Base-by-base conservation (phyloP, 2,329 filamentous ascomycete species). In the Chaetomiaceae sp. region DNA sequence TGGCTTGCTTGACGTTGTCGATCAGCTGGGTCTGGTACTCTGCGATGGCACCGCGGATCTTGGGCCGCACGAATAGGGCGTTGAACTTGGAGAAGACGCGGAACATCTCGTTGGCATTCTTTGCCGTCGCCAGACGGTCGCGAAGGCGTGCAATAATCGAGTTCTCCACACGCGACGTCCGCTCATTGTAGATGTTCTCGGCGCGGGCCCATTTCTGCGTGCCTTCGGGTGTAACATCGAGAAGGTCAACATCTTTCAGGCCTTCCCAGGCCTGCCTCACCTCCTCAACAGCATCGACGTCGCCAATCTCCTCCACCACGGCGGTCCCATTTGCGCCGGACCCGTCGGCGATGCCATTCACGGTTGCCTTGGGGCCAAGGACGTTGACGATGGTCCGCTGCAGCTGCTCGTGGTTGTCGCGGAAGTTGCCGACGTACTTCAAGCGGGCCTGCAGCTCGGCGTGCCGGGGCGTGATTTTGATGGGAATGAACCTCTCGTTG, bases 1-100 rank as follows among this genome's bases (percentile, higher is more conserved):
- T 99, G 66, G 96, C 95, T 66, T 91, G 86, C 70, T 97, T 97
- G 64, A 99, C 94, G 63, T 95, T 96, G 64, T 96, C 91, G 69
- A 99, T 96, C 31, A 99, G 84, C 71, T 96, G 91, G 4, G 92
- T 94, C 71, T 99, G 94, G 68, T 99, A 99, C 72, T 99, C 92
- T 39, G 91, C 89, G 65, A 99, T 99, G 51, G 94, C 95, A 61
- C 95, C 91, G 61, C 94, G 87, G 72, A 99, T 97, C 78, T 99
- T 99, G n/a, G 94, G 94, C 55, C 94, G 85, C 53, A 99, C 92
- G 63, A 99, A 95, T 27, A 99, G 84, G 2, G 94, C 94, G 68
- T 99, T 99, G 81, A 99, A 99, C 69, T 97, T 97, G 49, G 94
- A 97, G 70, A 99, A 99, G 57, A 99, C 94, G 51, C 95, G 88